phyloP scores from a whole-genome alignment of 768 basidiomycete genomes.

The Termitomyces sp. region DNA sequence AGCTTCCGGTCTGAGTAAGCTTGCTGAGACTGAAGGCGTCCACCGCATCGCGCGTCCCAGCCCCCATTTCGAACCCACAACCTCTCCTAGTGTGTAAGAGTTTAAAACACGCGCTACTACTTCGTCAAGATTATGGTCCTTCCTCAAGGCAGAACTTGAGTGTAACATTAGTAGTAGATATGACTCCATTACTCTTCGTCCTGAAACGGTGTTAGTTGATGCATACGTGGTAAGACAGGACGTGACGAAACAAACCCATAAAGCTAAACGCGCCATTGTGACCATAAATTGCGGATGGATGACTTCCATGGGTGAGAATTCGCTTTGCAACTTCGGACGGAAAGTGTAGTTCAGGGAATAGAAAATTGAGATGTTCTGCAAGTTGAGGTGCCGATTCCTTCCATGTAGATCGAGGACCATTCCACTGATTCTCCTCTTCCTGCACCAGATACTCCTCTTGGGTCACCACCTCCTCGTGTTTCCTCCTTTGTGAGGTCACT shows the following conservation, averaged over 20 bases:
- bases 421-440: constrained; percentile 5
- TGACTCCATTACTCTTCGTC: constrained; percentile 71
- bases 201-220: constrained; percentile 38
- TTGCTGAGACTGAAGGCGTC: constrained; percentile 50
- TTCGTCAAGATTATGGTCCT: constrained; percentile 51
- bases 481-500: not conserved
- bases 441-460: not conserved
- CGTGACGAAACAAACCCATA: constrained; percentile 47
- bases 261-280: constrained; percentile 73
- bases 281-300: constrained; percentile 57
- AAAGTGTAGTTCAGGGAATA: constrained; percentile 66
- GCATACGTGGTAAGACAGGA: constrained; percentile 47
- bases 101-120: constrained; percentile 56
- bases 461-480: not conserved
- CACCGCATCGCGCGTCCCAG: constrained; percentile 71
- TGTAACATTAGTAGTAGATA: constrained; percentile 72
- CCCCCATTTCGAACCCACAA: constrained; percentile 64
- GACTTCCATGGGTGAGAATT: constrained; percentile 75
- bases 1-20: constrained; percentile 22
- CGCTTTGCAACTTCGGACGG: constrained; percentile 65
- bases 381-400: constrained; percentile 21
- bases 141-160: constrained; percentile 40
- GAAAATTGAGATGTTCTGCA: constrained; percentile 38
- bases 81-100: constrained; percentile 67
- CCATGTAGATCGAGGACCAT: constrained; percentile 11